Evolutionary conservation across 1,139 yeast species (phyloP).

Genomic region (Saccharomyces hybrid): DNA sequence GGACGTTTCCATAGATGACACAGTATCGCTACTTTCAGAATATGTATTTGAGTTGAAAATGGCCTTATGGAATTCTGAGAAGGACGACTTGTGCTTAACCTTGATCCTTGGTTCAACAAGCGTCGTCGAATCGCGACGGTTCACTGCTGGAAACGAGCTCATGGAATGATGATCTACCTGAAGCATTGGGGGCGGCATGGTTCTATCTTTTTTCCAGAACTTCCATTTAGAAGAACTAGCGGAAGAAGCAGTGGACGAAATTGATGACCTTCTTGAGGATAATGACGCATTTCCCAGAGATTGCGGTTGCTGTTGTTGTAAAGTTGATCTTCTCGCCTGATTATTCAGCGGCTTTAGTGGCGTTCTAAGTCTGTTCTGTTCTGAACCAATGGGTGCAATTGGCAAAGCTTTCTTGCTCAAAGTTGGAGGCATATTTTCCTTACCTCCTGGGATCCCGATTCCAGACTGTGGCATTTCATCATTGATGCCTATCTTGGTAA

Average conservation of each 20-base stretch:
- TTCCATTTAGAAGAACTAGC: slow-evolving; percentile 26
- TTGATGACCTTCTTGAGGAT: slow-evolving; percentile 15
- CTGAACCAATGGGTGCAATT: not conserved
- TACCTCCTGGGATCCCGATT: slow-evolving; percentile 1
- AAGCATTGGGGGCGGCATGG: not conserved
- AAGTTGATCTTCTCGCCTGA: slow-evolving; percentile 1
- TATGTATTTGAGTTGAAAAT: slow-evolving; percentile 4
- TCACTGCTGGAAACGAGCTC: slow-evolving; percentile 3
- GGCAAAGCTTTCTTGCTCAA: not conserved
- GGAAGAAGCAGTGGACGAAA: slow-evolving; percentile 2
- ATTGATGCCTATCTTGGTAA: slow-evolving; percentile 22
- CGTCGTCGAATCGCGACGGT: not conserved
- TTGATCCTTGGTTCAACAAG: not conserved
- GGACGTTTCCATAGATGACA: slow-evolving; percentile 5
- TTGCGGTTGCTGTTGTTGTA: slow-evolving; percentile 8
- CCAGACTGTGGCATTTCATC: slow-evolving; percentile 13
- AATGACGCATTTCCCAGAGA: slow-evolving; percentile 4
- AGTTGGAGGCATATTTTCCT: slow-evolving; percentile 4
- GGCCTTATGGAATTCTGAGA: slow-evolving; percentile 23
- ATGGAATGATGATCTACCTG: slow-evolving; percentile 10
- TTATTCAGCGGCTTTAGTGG: not conserved
- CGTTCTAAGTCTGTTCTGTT: not conserved
- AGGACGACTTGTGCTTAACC: slow-evolving; percentile 8
- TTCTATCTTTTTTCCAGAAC: slow-evolving; percentile 28
- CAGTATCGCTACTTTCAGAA: not conserved